Evolutionary conservation across 225 moss, liverwort and hornwort genomes (phyloP).

Genomic region (Sphagnum tenellum): DNA sequence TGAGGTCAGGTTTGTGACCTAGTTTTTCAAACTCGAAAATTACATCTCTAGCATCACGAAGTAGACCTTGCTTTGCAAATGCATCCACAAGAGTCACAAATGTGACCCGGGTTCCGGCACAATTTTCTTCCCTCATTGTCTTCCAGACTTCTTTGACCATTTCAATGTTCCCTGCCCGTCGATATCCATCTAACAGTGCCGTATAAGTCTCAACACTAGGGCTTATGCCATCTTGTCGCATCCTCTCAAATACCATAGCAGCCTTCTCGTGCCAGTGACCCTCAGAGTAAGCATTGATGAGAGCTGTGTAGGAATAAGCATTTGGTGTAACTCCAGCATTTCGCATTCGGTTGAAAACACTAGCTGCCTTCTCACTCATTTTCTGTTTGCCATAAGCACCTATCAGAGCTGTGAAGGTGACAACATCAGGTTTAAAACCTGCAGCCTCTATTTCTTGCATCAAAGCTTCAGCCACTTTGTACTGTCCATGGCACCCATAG

Average conservation of each 20-base stretch:
- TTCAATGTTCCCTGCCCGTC: conserved; percentile 50
- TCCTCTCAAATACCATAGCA: conserved; percentile 60
- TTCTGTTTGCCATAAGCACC: conserved; percentile 68
- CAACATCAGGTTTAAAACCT: conserved; percentile 65
- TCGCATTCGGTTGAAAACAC: conserved; percentile 62
- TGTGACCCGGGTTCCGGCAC: conserved; percentile 54
- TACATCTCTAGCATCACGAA: conserved; percentile 68
- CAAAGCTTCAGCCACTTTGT: conserved; percentile 59
- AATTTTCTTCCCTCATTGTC: conserved; percentile 57
- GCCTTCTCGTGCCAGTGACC: conserved; percentile 91
- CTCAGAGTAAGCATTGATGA: conserved; percentile 69
- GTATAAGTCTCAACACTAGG: conserved; percentile 88
- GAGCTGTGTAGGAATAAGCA: conserved; percentile 66
- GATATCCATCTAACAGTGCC: conserved; percentile 70
- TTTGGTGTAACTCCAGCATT: conserved; percentile 50
- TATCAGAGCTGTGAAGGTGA: conserved; percentile 68
- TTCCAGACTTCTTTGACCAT: conserved; percentile 68
- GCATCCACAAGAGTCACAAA: conserved; percentile 78
- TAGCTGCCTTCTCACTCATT: conserved; percentile 61
- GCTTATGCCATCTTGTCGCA: conserved; percentile 52
- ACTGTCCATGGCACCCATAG: conserved; percentile 49
- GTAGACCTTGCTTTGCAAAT: conserved; percentile 74
- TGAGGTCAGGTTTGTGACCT: conserved; percentile 55
- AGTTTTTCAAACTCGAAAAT: conserved; percentile 63
- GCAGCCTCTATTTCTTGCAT: conserved; percentile 60